Conservation (phyloP, 495 filamentous ascomycete species). For the Pseudomonodictys pantanalensis region DNA sequence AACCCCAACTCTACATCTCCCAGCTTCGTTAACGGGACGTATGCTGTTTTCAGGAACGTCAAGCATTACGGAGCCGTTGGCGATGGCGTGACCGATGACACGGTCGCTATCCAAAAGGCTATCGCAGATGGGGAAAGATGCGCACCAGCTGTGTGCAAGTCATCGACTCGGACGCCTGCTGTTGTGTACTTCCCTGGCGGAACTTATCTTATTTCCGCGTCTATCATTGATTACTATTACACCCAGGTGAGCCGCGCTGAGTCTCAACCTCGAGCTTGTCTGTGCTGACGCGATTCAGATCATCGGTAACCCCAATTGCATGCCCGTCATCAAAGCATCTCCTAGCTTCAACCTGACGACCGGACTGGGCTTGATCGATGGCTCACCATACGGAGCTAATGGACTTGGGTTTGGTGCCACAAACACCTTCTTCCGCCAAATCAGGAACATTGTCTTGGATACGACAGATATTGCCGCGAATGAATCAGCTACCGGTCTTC, state of each 20-base stretch:
- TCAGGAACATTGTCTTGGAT: conserved; percentile 76
- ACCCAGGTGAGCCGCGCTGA: conserved; percentile 30
- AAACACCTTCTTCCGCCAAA: conserved; percentile 74
- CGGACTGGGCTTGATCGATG: conserved; percentile 62
- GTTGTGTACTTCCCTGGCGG: conserved; percentile 62
- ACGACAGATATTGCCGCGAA: conserved; percentile 59
- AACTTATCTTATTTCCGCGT: conserved; percentile 40
- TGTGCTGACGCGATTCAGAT: no score
- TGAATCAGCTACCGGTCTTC: conserved; percentile 60
- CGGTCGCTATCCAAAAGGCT: conserved; percentile 49
- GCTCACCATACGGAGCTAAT: conserved; percentile 35
- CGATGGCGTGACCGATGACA: conserved; percentile 53
- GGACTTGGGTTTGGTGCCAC: conserved; percentile 47
- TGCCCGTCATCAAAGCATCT: conserved; percentile 64
- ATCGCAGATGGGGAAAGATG: conserved; percentile 37
- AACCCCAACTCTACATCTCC: conserved; percentile 24
- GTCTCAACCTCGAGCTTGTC: no score
- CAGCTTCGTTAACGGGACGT: not conserved
- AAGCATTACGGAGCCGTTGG: conserved; percentile 52
- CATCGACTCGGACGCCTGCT: conserved; percentile 47
- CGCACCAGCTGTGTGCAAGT: conserved; percentile 41
- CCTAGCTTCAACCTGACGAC: conserved; percentile 50
- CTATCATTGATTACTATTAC: conserved; percentile 43
- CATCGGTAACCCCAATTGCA: conserved; percentile 55
- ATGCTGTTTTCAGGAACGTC: conserved; percentile 53